Conservation (phyloP, 805 yeast genomes). For the Cyberlindnera galapagoensis region DNA sequence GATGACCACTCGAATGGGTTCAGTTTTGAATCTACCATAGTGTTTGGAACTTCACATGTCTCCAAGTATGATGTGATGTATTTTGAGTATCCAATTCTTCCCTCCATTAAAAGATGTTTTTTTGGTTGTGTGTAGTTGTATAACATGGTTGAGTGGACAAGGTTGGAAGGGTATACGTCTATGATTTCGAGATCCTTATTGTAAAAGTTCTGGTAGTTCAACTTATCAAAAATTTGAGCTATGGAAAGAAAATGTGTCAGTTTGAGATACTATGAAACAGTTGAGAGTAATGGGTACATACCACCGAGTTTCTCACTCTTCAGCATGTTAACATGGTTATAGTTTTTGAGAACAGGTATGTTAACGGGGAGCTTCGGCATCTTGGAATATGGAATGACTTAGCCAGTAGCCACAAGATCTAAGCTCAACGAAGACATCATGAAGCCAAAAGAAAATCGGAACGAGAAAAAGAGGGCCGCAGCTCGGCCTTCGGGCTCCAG, state of each 20-base stretch:
- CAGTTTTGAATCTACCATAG: constrained; percentile 26
- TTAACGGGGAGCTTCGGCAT: constrained; percentile 8
- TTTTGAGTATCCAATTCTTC: constrained; percentile 28
- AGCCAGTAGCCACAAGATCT: too few species aligned
- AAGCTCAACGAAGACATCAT: too few species aligned
- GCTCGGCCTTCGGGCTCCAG: too few species aligned
- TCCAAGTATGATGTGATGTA: constrained; percentile 9
- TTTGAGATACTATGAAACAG: neutral
- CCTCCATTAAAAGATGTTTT: constrained; percentile 59
- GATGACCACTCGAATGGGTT: constrained; percentile 71
- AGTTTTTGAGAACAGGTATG: constrained; percentile 9
- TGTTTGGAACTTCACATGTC: constrained; percentile 1
- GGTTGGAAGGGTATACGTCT: constrained; percentile 55
- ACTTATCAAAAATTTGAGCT: constrained; percentile 37
- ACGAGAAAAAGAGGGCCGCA: too few species aligned
- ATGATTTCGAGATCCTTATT: constrained; percentile 40
- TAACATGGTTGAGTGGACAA: constrained; percentile 57
- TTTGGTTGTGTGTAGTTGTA: constrained; percentile 54
- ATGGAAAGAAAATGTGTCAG: too few species aligned
- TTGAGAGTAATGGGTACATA: constrained; percentile 9
- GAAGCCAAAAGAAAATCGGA: too few species aligned
- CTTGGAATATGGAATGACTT: too few species aligned
- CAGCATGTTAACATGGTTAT: constrained; percentile 8
- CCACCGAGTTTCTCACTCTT: constrained; percentile 5
- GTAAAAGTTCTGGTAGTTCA: constrained; percentile 31